Base-by-base conservation (phyloP, 805 yeast genomes). In the Ogataea nonfermentans region DNA sequence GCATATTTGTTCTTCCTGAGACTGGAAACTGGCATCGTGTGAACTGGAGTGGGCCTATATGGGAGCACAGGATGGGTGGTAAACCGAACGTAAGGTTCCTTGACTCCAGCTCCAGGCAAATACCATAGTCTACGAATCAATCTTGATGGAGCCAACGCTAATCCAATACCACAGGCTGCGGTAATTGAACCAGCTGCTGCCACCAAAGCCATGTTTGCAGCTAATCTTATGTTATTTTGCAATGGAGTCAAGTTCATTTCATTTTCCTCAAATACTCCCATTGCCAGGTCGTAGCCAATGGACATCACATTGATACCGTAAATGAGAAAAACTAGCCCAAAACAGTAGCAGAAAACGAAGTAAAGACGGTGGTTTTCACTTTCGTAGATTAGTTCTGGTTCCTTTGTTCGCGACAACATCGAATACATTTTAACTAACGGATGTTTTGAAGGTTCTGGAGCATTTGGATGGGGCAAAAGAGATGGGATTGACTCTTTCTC, bases 331-430 rank as follows among this genome's bases (percentile, higher is more conserved):
- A 81, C 78, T 26, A 84, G 63, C 0, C 89, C 86, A 54, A 82
- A 70, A 31, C 85, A 78, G 46, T 80, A 77, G 56, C 85, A 76
- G 14, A 78, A 73, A 9, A 84, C 65, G 58, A 85, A 86, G 59
- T 85, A 87, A 23, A 84, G 67, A 41, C 84, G 67, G 56, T 87
- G 95, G 0, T 93, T 85, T 61, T 87, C 95, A 17, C 89, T 78
- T 66, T 85, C 91, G 61, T 86, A 87, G 30, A 86, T 71, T 38
- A 86, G 66, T 53, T 85, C 95, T 1, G 91, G 91, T 33, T 73
- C 71, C 9, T 62, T 63, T 49, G 80, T 76, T 27, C 66, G 63
- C 5, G 51, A 32, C 44, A 86, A 63, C 9, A 75, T 70, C 41
- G 73, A 72, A 51, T 82, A 66, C 63, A 87, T 79, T 56, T 81